Evolutionary conservation across 2,329 filamentous ascomycete species (phyloP).

Genomic region (Diaporthe caulivora): DNA sequence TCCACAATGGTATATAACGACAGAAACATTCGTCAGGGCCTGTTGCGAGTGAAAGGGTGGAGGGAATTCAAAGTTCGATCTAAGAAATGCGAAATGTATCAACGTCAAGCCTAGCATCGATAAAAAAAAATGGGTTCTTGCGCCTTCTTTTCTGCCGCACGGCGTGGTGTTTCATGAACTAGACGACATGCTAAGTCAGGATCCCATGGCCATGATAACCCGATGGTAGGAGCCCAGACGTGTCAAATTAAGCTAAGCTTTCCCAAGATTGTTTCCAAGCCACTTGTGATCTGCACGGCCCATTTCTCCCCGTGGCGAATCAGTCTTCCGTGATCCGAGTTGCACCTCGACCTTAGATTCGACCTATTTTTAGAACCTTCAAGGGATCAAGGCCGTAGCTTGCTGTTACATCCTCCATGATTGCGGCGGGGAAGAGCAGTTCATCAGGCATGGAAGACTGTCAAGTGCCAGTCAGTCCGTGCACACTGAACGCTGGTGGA

Average conservation of each 20-base stretch:
- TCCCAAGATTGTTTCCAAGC: slow-evolving; percentile 19
- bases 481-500: background rate
- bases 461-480: slow-evolving; percentile 1
- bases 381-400: background rate
- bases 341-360: background rate
- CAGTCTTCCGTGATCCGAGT: slow-evolving; percentile 13
- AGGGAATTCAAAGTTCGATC: too few relatives aligned
- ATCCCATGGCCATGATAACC: background rate
- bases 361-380: background rate
- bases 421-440: background rate
- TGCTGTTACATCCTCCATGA: background rate
- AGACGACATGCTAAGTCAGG: background rate
- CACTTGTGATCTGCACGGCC: slow-evolving; percentile 1
- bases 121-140: background rate
- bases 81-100: background rate
- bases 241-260: slow-evolving; percentile 14
- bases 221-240: background rate
- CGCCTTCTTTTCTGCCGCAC: background rate
- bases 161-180: background rate
- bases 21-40: background rate
- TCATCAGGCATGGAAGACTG: background rate
- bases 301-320: background rate
- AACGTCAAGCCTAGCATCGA: background rate
- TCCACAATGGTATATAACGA: background rate
- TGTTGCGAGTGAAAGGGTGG: background rate